Conservation (phyloP, 176 grass and related monocot species). For the Aegilops longissima region DNA sequence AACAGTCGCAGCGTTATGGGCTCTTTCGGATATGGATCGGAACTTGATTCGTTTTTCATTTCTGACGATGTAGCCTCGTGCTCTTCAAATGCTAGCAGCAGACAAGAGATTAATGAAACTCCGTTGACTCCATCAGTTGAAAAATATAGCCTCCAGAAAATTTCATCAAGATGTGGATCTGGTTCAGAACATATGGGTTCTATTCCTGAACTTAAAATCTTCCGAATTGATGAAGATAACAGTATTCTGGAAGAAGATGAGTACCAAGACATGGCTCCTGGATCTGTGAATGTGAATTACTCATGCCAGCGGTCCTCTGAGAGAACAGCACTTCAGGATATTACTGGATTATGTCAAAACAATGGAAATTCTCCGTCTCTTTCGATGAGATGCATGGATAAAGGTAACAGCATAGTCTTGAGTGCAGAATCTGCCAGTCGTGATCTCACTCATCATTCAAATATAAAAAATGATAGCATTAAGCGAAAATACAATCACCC, state of each 20-base stretch:
- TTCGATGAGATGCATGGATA: constrained; percentile 37
- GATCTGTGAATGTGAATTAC: constrained; percentile 8
- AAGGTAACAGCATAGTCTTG: constrained; percentile 18
- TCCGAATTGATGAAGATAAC: constrained; percentile 81
- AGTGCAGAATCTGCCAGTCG: constrained; percentile 22
- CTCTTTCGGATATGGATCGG: constrained; percentile 50
- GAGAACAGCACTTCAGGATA: constrained; percentile 54
- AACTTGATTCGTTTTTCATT: constrained; percentile 40
- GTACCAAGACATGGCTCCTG: constrained; percentile 25
- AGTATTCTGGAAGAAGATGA: constrained; percentile 57
- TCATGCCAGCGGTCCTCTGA: constrained; percentile 36
- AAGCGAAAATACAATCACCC: constrained; percentile 46
- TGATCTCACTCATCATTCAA: constrained; percentile 28
- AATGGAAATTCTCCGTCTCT: constrained; percentile 20
- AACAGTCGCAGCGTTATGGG: constrained; percentile 21
- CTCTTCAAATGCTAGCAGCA: constrained; percentile 37
- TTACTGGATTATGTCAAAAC: constrained; percentile 60
- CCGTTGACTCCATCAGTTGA: constrained; percentile 65
- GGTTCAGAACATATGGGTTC: constrained; percentile 53
- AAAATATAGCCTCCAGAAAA: constrained; percentile 52
- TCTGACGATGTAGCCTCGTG: constrained; percentile 41
- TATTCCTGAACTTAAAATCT: constrained; percentile 68
- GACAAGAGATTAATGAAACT: constrained; percentile 32
- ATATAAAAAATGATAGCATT: constrained; percentile 42
- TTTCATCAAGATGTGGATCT: constrained; percentile 47